Percentiles rank a stretch among this genome's conserved stretches.
Conservation (phyloP, 805 yeast species). For the Suhomyces tanzawaensis region DNA sequence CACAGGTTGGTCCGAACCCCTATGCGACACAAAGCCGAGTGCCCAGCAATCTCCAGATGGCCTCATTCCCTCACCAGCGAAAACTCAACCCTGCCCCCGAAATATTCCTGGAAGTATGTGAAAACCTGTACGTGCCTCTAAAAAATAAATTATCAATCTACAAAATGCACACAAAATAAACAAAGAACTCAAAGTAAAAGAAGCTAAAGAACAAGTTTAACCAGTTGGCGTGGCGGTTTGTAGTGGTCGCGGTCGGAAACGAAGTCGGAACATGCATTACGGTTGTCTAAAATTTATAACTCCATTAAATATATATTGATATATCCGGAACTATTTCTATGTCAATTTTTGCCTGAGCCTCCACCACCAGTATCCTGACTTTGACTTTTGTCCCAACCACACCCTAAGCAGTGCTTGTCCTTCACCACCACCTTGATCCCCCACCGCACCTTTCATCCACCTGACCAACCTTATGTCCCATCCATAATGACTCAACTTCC, state of each 20-base stretch:
- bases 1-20: too few relatives aligned
- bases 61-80: too few relatives aligned
- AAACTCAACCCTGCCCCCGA: too few relatives aligned
- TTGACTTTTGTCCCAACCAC: not conserved
- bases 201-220: constrained; percentile 5
- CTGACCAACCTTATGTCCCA: not conserved
- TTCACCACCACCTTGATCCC: not conserved
- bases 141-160: constrained; percentile 3
- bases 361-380: not conserved
- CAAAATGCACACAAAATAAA: constrained; percentile 6
- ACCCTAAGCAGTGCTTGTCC: not conserved
- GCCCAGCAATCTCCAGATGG: too few relatives aligned
- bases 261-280: too few relatives aligned
- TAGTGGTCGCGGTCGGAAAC: not conserved
- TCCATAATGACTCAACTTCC: constrained; percentile 21
- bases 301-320: constrained; percentile 1
- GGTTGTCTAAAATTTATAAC: not conserved
- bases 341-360: not conserved
- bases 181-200: constrained; percentile 3
- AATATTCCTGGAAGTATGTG: not conserved
- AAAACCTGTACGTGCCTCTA: not conserved
- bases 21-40: not conserved
- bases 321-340: not conserved
- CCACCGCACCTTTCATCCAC: not conserved
- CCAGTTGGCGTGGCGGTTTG: constrained; percentile 3